Base-by-base conservation (phyloP, 495 filamentous ascomycete genomes). In the Podospora conica region DNA sequence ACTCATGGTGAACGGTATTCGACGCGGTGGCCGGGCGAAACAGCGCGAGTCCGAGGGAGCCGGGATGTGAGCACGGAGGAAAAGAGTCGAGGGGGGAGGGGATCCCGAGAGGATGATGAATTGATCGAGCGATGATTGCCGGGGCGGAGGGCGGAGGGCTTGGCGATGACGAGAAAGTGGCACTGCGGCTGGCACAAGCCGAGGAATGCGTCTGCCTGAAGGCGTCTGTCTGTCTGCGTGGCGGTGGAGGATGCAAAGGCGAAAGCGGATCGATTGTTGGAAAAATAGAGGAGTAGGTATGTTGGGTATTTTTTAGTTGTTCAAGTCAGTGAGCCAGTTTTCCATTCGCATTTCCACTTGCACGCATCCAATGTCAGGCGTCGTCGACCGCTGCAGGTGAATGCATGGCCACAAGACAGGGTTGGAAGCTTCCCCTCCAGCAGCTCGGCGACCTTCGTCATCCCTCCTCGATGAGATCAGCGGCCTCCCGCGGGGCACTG, bases 1-100 rank as follows among this genome's bases (percentile, higher is more conserved):
- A 87, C 94, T 97, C 95, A 98, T 98, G 70, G 69, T 75, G 62
- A 9, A 53, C 57, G 22, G n/a, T 65, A 54, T 59, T 23, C 23
- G n/a, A 7, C 28, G 15, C 33, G 28, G 5, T 12, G 33, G 62
- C 9, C 24, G 40, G 28, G 20, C 28, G 29, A 20, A 18, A 64
- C 15, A n/a, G 9, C 11, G 31, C 15, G 40, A 48, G 7, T 48
- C 40, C 40, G 40, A n/a, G 40, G 40, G 40, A 48, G 40, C 40
- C 40, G 40, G 40, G 15, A 48, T n/a, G n/a, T n/a, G n/a, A n/a
- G n/a, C n/a, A n/a, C n/a, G 40, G 40, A 11, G 5, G n/a, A 3
- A 48, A 48, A 18, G 18, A 48, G 1, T n/a, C 6, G 40, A 2
- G 8, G 7, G 40, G 18, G 15, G 40, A 48, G 40, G 40, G 40